phyloP scores from a whole-genome alignment of 202 grass and related monocot species.

The Hordeum pubiflorum region DNA sequence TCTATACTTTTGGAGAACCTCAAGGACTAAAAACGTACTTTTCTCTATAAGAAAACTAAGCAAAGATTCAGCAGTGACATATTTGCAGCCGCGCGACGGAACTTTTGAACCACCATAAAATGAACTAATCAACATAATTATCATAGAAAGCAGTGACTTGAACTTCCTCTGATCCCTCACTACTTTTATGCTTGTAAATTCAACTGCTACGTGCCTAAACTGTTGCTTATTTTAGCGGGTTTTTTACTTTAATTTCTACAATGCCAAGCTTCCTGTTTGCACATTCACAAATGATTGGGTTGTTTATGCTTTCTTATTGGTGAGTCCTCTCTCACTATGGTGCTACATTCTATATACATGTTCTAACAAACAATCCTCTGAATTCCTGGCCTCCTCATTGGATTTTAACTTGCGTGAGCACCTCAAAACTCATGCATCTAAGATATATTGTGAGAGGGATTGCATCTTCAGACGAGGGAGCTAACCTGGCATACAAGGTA shows the following conservation, averaged over 20 bases:
- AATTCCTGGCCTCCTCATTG: conserved; percentile 67
- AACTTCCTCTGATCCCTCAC: background rate
- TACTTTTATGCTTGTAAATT: background rate
- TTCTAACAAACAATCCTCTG: conserved; percentile 14
- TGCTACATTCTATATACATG: background rate
- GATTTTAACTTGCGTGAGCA: conserved; percentile 88
- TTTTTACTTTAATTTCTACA: background rate
- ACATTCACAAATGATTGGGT: background rate
- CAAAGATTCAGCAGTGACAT: too few relatives aligned
- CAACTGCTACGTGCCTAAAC: background rate
- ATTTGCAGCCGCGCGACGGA: too few relatives aligned
- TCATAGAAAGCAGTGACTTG: too few relatives aligned
- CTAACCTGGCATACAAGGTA: too few relatives aligned
- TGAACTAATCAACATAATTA: too few relatives aligned
- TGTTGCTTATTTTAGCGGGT: background rate
- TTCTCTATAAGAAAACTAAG: too few relatives aligned
- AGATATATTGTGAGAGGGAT: too few relatives aligned
- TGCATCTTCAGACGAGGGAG: too few relatives aligned
- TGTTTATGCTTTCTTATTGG: background rate
- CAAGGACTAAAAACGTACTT: too few relatives aligned
- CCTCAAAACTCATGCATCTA: conserved; percentile 51
- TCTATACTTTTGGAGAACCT: too few relatives aligned
- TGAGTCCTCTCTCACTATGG: background rate
- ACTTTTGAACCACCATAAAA: too few relatives aligned
- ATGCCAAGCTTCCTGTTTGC: background rate